phyloP scores from a whole-genome alignment of 2,329 filamentous ascomycete species.

The Aspergillus costaricaensis region DNA sequence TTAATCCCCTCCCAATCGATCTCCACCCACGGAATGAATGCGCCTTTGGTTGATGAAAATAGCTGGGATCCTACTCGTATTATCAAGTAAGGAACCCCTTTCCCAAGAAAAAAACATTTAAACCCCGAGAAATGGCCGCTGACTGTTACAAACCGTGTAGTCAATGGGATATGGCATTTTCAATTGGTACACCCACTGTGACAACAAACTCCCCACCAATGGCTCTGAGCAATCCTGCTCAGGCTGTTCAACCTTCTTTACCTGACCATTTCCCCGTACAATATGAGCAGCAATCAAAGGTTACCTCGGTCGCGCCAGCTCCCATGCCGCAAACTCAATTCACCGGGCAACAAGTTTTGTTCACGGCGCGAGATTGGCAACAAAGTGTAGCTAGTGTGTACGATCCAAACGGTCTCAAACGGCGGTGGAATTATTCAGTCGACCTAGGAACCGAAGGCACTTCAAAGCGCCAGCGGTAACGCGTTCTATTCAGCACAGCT shows the following conservation, averaged over 20 bases:
- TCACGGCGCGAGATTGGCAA: slow-evolving; percentile 51
- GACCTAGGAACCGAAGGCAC: slow-evolving; percentile 34
- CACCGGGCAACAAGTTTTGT: slow-evolving; percentile 38
- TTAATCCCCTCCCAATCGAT: slow-evolving; percentile 41
- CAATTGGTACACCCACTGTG: slow-evolving; percentile 60
- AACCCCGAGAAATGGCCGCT: not conserved
- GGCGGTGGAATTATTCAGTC: slow-evolving; percentile 45
- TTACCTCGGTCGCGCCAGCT: slow-evolving; percentile 30
- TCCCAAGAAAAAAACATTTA: no score
- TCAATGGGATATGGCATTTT: slow-evolving; percentile 95
- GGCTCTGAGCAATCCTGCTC: slow-evolving; percentile 33
- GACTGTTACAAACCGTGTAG: slow-evolving; percentile 48
- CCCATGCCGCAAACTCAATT: slow-evolving; percentile 38
- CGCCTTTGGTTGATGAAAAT: slow-evolving; percentile 64
- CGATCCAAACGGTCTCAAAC: slow-evolving; percentile 48
- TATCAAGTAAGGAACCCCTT: slow-evolving; percentile 70
- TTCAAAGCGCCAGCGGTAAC: slow-evolving; percentile 37
- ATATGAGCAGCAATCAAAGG: slow-evolving; percentile 34
- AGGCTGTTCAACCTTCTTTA: slow-evolving; percentile 29
- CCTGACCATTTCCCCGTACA: slow-evolving; percentile 39
- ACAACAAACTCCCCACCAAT: slow-evolving; percentile 47
- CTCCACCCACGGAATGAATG: slow-evolving; percentile 49
- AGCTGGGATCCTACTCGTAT: slow-evolving; percentile 86
- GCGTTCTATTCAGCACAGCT: not conserved
- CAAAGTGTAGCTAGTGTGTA: slow-evolving; percentile 52